Evolutionary conservation across 495 filamentous ascomycete species (phyloP), one percentile per base, ranked within the genome.

Genomic region (Cercophora newfieldiana): DNA sequence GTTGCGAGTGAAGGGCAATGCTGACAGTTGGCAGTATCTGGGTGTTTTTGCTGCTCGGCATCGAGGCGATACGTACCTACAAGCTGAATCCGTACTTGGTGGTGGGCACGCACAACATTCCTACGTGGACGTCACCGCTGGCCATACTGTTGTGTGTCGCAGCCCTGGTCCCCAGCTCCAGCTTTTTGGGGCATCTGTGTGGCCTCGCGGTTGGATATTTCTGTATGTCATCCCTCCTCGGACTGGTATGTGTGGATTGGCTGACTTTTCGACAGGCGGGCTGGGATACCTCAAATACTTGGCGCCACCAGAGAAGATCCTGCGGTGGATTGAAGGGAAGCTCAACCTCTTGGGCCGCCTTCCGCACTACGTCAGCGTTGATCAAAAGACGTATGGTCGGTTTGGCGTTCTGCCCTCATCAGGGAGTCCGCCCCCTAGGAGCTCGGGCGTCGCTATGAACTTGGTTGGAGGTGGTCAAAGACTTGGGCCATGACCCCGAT

Each of bases 361-460:
- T 44, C 92, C 93, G 18, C 90, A 94, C 77, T 97, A 96, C 71
- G 88, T 97, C 18, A 93, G 90, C 21, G 87, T 97, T 14, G 93
- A 97, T 72, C 93, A 97, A 74, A 96, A 96, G 85, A 96, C 90
- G n/a, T 96, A 92, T 72, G 93, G 93, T n/a, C 85, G 93, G 55
- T 96, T 94, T 72, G 93, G 93, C 0, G 91, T 97, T 19, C 79
- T 97, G 22, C 93, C 93, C 1, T 86, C 87, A 0, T 57, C 51
- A 12, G 54, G 63, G 16, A 55, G 62, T 25, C 53, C 67, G 33
- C 26, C 53, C n/a, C 76, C 57, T 80, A 84, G n/a, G n/a, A 61
- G 60, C 7, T 54, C 74, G 4, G 66, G 60, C 12, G 50, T 68
- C 18, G 81, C 86, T 0, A 77, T 90, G 78, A 84, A 80, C 55